Evolutionary conservation across 75 land plant genomes (phyloP).

Genomic region (Cupressus sempervirens): DNA sequence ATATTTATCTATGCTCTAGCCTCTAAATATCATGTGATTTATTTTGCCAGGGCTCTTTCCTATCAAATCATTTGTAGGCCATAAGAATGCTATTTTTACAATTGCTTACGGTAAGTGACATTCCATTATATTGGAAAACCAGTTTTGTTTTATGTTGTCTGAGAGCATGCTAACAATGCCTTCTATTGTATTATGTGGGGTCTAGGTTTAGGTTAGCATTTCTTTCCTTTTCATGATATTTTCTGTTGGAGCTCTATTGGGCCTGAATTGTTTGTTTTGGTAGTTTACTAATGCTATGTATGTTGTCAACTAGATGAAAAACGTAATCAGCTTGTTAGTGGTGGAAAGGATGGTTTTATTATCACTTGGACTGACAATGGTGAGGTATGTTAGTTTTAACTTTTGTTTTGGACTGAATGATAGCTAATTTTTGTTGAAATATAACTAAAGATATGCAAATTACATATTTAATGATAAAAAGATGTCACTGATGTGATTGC

Average conservation of each 20-base stretch:
- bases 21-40: neutral
- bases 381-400: neutral
- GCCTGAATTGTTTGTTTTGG: neutral
- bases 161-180: neutral
- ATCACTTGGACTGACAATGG: neutral
- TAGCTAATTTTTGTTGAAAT: neutral
- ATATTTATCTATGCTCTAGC: neutral
- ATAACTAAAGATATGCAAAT: neutral
- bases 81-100: neutral
- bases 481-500: neutral
- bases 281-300: neutral
- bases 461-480: neutral
- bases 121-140: neutral
- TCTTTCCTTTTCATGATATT: no score
- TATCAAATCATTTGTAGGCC: neutral
- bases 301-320: neutral
- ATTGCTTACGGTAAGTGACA: neutral
- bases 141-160: neutral
- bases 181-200: neutral
- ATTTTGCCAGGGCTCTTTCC: neutral
- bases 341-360: neutral
- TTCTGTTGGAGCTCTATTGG: no score
- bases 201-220: neutral
- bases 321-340: neutral
- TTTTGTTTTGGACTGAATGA: neutral